Evolutionary conservation across 192 early-diverging fungal genomes (phyloP).

Genomic region (Funneliformis geosporum): DNA sequence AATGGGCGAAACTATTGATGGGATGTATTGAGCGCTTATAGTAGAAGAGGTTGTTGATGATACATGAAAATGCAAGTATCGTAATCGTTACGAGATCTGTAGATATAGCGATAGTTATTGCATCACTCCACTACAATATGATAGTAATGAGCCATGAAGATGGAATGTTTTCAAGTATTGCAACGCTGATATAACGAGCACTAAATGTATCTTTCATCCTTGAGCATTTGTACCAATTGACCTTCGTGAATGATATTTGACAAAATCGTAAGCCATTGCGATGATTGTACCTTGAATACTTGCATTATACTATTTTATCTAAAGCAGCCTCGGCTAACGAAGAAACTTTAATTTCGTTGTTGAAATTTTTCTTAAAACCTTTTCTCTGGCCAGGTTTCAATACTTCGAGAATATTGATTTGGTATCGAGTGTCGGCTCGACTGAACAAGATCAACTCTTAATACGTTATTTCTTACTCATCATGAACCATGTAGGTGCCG

Average conservation of each 20-base stretch:
- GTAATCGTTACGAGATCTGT: no score
- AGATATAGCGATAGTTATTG: no score
- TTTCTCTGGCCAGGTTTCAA: constrained; percentile 98
- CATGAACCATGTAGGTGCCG: constrained; percentile 89
- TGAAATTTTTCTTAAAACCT: constrained; percentile 80
- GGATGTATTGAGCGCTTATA: no score
- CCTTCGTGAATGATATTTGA: constrained; percentile 81
- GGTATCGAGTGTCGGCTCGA: constrained; percentile 98
- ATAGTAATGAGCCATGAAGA: constrained; percentile 75
- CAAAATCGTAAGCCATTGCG: constrained; percentile 91
- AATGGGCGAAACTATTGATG: no score
- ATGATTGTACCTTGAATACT: constrained; percentile 85
- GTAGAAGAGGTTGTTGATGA: no score
- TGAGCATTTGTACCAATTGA: constrained; percentile 92
- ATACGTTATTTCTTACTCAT: constrained; percentile 70
- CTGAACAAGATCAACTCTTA: constrained; percentile 95
- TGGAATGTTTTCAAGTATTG: constrained; percentile 76
- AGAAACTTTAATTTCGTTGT: constrained; percentile 69
- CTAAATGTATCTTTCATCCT: constrained; percentile 92
- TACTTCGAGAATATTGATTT: constrained; percentile 88
- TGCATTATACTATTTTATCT: constrained; percentile 84
- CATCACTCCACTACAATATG: constrained; percentile 79
- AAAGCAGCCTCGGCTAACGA: constrained; percentile 87
- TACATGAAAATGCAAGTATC: no score
- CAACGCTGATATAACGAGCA: constrained; percentile 95